Percentiles rank a stretch among this genome's conserved stretches.
Evolutionary conservation across 805 yeast species (phyloP).

Genomic region (Metschnikowia shivogae): DNA sequence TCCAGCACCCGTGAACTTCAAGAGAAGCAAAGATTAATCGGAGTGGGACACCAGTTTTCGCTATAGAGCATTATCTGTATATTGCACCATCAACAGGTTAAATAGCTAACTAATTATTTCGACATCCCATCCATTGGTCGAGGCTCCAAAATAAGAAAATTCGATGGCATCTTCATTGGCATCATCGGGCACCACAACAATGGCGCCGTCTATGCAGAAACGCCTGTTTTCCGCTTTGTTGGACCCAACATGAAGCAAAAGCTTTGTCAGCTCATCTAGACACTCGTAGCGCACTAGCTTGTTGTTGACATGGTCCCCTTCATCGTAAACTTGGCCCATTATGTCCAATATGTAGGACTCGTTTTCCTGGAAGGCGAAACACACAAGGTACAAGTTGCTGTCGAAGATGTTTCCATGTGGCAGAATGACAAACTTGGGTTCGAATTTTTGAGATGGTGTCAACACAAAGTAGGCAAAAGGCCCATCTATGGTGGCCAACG

Average conservation of each 20-base stretch:
- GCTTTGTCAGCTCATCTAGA: constrained; percentile 24
- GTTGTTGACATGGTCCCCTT: constrained; percentile 52
- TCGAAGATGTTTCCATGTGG: constrained; percentile 51
- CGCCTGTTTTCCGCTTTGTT: constrained; percentile 33
- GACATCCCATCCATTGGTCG: constrained; percentile 10
- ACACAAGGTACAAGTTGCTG: constrained; percentile 41
- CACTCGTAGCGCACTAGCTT: constrained; percentile 44
- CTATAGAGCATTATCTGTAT: too few species aligned
- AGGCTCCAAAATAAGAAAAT: constrained; percentile 8
- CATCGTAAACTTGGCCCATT: constrained; percentile 52
- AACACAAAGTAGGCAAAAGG: constrained; percentile 58
- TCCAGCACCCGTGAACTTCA: constrained; percentile 5
- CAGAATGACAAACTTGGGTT: constrained; percentile 57
- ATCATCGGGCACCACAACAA: constrained; percentile 28
- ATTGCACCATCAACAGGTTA: too few species aligned
- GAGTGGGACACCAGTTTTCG: too few species aligned
- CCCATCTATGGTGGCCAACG: constrained; percentile 6
- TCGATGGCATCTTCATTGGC: not conserved
- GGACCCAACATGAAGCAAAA: constrained; percentile 16
- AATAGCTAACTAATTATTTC: constrained; percentile 3
- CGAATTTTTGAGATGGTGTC: constrained; percentile 54
- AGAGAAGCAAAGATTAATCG: constrained; percentile 2
- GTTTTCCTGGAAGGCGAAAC: constrained; percentile 36
- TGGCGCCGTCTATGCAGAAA: constrained; percentile 67
- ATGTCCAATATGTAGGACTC: constrained; percentile 44